A percentile compares a stretch with the other conserved stretches of the same genome.
Conservation (phyloP, 164 flowering plant genomes). For the Saururus chinensis region DNA sequence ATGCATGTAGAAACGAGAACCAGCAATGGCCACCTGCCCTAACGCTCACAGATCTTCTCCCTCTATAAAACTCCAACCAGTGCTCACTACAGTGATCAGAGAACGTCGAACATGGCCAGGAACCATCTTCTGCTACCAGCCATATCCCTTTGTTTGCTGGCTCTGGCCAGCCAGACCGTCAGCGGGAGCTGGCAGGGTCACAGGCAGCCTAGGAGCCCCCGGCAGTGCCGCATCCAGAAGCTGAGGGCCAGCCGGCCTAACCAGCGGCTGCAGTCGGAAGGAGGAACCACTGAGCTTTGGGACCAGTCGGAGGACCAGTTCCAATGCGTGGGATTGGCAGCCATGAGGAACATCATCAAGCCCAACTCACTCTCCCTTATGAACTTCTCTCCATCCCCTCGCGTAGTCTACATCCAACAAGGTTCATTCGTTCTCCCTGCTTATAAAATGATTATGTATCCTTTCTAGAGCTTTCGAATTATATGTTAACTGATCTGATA, state of each 20-base stretch:
- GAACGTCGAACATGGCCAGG: not conserved
- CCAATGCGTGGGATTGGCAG: conserved; percentile 27
- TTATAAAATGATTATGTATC: not conserved
- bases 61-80: not conserved
- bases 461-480: too few relatives aligned
- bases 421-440: conserved; percentile 11
- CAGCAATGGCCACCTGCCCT: not conserved
- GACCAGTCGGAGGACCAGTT: conserved; percentile 26
- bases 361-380: conserved; percentile 20
- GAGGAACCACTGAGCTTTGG: conserved; percentile 28
- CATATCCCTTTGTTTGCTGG: conserved; percentile 10
- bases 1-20: not conserved
- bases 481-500: not conserved
- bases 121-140: conserved; percentile 6
- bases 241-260: conserved; percentile 16
- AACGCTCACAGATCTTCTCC: not conserved
- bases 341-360: conserved; percentile 17
- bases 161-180: not conserved
- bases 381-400: conserved; percentile 22
- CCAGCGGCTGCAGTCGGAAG: conserved; percentile 21
- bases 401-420: conserved; percentile 21
- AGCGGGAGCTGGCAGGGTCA: not conserved
- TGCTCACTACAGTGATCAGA: not conserved
- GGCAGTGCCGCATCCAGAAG: conserved; percentile 22
- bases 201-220: conserved; percentile 8